These are phyloP conservation scores for Mycena latifolia DNA, from an alignment of 768 basidiomycete genomes.

Conservation along the genomic window DNA sequence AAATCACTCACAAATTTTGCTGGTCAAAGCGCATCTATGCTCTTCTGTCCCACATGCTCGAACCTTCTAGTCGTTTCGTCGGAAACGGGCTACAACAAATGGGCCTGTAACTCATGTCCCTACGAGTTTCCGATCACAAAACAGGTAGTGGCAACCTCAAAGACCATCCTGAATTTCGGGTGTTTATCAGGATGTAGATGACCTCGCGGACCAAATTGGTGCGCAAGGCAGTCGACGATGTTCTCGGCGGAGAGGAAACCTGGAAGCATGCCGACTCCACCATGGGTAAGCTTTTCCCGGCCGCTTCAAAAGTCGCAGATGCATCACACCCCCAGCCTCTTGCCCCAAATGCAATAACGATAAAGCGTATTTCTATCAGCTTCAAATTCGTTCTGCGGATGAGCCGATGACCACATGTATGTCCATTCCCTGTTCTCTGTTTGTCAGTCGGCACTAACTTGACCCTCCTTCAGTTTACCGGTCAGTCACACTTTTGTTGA, in stretches of 20 bases:
- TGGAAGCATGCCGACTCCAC: slow-evolving; percentile 96
- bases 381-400: slow-evolving; percentile 95
- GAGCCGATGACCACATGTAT: slow-evolving; percentile 87
- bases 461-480: slow-evolving; percentile 65
- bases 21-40: slow-evolving; percentile 60
- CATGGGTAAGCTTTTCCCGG: slow-evolving; percentile 61
- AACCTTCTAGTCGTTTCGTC: slow-evolving; percentile 86
- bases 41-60: slow-evolving; percentile 95
- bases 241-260: slow-evolving; percentile 92
- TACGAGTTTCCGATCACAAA: slow-evolving; percentile 95
- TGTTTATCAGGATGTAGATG: slow-evolving; percentile 66
- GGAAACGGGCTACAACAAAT: slow-evolving; percentile 89
- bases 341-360: slow-evolving; percentile 87
- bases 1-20: background rate
- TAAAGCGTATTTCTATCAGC: slow-evolving; percentile 93
- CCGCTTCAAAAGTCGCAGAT: slow-evolving; percentile 2
- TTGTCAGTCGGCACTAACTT: background rate
- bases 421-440: background rate
- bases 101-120: slow-evolving; percentile 93
- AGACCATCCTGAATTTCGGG: background rate
- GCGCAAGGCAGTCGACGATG: slow-evolving; percentile 95
- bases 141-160: slow-evolving; percentile 59
- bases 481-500: slow-evolving; percentile 47
- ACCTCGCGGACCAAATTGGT: slow-evolving; percentile 89
- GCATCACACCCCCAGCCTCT: slow-evolving; percentile 50